These are phyloP conservation scores for Lagenidium giganteum DNA, from an alignment of 352 stramenopile genomes.

Conservation along the genomic window DNA sequence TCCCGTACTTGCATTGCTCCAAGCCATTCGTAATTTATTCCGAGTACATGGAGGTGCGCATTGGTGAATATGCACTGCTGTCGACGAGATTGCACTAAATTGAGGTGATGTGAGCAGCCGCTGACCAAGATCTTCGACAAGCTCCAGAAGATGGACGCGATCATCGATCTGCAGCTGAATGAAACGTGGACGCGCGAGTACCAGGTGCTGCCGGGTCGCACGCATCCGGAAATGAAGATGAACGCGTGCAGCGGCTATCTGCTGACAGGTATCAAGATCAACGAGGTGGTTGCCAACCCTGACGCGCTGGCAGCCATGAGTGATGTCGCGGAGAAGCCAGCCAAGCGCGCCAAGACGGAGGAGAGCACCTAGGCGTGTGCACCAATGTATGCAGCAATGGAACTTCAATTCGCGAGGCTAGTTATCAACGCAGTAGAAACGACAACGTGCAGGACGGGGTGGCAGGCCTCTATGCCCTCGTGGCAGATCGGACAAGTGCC, in stretches of 20 bases:
- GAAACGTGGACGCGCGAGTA: constrained; percentile 96
- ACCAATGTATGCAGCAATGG: too few species aligned
- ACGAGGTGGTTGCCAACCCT: constrained; percentile 3
- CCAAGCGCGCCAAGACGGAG: constrained; percentile 15
- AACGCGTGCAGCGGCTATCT: constrained; percentile 94
- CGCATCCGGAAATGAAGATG: constrained; percentile 97
- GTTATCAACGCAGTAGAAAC: too few species aligned
- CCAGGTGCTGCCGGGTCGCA: constrained; percentile 91
- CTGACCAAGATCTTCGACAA: constrained; percentile 87
- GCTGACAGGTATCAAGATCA: constrained; percentile 91
- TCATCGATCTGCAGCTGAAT: constrained; percentile 92
- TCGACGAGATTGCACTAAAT: neutral
- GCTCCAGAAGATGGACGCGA: constrained; percentile 86
- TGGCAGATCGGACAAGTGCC: too few species aligned
- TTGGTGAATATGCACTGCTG: neutral
- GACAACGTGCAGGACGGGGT: too few species aligned
- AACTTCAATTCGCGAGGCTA: too few species aligned
- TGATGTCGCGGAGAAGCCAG: constrained; percentile 1
- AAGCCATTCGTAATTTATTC: constrained; percentile 96
- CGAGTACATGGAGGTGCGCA: constrained; percentile 84
- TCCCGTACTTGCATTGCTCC: constrained; percentile 87
- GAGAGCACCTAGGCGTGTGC: too few species aligned
- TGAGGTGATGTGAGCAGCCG: constrained; percentile 37
- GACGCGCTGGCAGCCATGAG: constrained; percentile 10
- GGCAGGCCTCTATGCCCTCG: too few species aligned